Percentiles rank a stretch among this genome's conserved stretches.
Evolutionary conservation across 2,329 filamentous ascomycete species (phyloP).

Genomic region (Colletotrichum tamarilloi): DNA sequence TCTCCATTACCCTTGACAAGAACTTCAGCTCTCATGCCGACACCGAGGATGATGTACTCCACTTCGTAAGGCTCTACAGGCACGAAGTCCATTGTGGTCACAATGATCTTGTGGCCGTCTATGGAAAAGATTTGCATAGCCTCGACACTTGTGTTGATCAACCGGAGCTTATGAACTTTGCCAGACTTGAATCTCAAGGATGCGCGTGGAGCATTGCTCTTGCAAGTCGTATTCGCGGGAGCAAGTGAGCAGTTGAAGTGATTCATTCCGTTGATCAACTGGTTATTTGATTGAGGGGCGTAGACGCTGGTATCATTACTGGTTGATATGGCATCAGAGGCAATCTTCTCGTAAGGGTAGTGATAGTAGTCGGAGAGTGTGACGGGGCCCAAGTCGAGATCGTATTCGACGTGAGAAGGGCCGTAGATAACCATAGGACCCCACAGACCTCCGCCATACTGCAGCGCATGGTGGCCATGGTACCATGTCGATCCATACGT

Average conservation of each 20-base stretch:
- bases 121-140: conserved; percentile 32
- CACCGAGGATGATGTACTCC: conserved; percentile 17
- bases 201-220: conserved; percentile 3
- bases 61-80: conserved; percentile 32
- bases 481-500: conserved; percentile 68
- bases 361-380: conserved; percentile 72
- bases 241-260: conserved; percentile 54
- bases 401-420: conserved; percentile 62
- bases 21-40: conserved; percentile 25
- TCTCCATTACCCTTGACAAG: conserved; percentile 23
- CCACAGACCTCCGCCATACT: conserved; percentile 64
- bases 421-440: conserved; percentile 70
- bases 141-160: conserved; percentile 33
- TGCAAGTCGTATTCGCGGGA: conserved; percentile 51
- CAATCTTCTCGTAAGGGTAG: conserved; percentile 53
- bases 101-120: conserved; percentile 23
- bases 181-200: conserved; percentile 23
- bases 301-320: conserved; percentile 54
- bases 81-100: conserved; percentile 22
- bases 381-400: conserved; percentile 67
- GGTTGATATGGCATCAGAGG: conserved; percentile 57
- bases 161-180: conserved; percentile 26
- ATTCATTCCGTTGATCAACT: conserved; percentile 60
- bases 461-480: conserved; percentile 66
- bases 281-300: conserved; percentile 44